Percentiles rank a stretch among this genome's conserved stretches.
phyloP scores from a whole-genome alignment of 805 yeast species.

The Candida xyloterini region DNA sequence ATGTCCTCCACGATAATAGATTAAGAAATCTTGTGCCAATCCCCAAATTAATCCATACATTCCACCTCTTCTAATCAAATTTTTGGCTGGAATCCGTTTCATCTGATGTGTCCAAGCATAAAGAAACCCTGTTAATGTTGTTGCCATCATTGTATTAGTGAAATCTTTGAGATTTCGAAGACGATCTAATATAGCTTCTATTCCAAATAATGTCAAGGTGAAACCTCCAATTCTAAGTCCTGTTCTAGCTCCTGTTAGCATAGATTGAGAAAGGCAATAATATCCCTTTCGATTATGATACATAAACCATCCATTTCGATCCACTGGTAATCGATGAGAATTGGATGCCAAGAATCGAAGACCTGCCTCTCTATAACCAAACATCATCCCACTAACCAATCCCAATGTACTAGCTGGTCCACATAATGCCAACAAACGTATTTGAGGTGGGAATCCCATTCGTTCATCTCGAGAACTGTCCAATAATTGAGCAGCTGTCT shows the following conservation, averaged over 20 bases:
- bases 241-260: constrained; percentile 44
- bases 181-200: constrained; percentile 62
- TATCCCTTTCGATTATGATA: constrained; percentile 83
- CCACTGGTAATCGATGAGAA: constrained; percentile 74
- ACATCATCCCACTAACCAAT: constrained; percentile 52
- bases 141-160: constrained; percentile 58
- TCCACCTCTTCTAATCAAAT: constrained; percentile 49
- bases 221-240: constrained; percentile 42
- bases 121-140: constrained; percentile 47
- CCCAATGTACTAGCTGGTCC: constrained; percentile 42
- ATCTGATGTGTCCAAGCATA: constrained; percentile 48
- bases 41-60: constrained; percentile 62
- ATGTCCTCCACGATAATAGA: constrained; percentile 55
- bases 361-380: constrained; percentile 55
- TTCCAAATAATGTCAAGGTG: constrained; percentile 49
- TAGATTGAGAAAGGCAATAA: constrained; percentile 59
- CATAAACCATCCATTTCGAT: constrained; percentile 84
- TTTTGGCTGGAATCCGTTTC: constrained; percentile 40
- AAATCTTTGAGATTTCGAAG: constrained; percentile 52
- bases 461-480: constrained; percentile 33
- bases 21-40: constrained; percentile 59
- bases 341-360: constrained; percentile 71
- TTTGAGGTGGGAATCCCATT: constrained; percentile 47
- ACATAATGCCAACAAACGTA: constrained; percentile 43
- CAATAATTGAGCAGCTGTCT: constrained; percentile 1